Percentiles rank a stretch among this genome's conserved stretches.
These are phyloP conservation scores for Wallacemonas sp. DNA, from an alignment of 208 protist species.

Conservation along the genomic window DNA sequence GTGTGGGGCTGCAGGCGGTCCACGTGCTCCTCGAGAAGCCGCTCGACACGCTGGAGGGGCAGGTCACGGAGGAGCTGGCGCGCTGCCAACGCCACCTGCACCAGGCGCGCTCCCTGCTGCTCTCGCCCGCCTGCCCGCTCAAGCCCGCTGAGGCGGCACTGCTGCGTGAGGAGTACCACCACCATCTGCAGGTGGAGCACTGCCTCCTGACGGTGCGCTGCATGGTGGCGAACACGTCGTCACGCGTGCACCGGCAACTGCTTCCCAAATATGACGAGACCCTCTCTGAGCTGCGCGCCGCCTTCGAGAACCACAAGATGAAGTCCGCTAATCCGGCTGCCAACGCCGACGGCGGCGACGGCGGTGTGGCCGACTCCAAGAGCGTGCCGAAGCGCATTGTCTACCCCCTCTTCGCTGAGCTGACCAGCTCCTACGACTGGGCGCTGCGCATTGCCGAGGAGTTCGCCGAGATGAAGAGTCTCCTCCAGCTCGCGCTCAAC, in stretches of 20 bases:
- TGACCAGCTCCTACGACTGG: slow-evolving; percentile 70
- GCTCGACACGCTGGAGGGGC: slow-evolving; percentile 27
- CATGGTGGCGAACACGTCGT: slow-evolving; percentile 34
- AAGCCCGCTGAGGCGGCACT: slow-evolving; percentile 7
- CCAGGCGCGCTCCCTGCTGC: slow-evolving; percentile 45
- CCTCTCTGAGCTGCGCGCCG: slow-evolving; percentile 40
- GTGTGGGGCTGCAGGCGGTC: slow-evolving; percentile 44
- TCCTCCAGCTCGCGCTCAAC: slow-evolving; percentile 52
- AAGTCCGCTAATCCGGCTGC: background rate
- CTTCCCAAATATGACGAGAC: slow-evolving; percentile 47
- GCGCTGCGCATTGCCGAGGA: slow-evolving; percentile 41
- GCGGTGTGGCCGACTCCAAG: slow-evolving; percentile 10
- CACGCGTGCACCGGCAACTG: slow-evolving; percentile 32
- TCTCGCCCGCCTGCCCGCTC: slow-evolving; percentile 54
- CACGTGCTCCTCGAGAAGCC: slow-evolving; percentile 34
- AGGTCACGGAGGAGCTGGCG: slow-evolving; percentile 23
- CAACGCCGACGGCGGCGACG: background rate
- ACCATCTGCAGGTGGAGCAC: slow-evolving; percentile 53
- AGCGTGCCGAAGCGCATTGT: slow-evolving; percentile 53
- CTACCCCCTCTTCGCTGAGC: slow-evolving; percentile 73
- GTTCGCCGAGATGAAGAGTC: slow-evolving; percentile 43
- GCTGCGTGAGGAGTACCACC: slow-evolving; percentile 79
- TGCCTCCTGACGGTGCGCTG: slow-evolving; percentile 50
- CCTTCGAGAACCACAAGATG: slow-evolving; percentile 31
- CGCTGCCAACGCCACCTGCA: slow-evolving; percentile 17